These are phyloP conservation scores for Thozetella sp. DNA, from an alignment of 495 filamentous ascomycete genomes.

Conservation along the genomic window DNA sequence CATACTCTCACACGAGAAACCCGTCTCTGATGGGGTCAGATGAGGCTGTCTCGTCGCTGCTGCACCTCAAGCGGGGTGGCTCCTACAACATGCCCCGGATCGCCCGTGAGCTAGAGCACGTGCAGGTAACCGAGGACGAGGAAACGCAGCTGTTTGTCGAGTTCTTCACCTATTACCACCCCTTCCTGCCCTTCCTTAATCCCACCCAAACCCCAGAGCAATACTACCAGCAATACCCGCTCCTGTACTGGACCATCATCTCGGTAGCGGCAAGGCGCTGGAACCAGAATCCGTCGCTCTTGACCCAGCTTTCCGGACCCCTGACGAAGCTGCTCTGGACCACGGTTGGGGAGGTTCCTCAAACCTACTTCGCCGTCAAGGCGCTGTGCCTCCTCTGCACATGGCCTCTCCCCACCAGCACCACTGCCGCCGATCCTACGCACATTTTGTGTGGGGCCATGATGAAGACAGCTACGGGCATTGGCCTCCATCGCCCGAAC, in stretches of 20 bases:
- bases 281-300: conserved; percentile 60
- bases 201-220: conserved; percentile 69
- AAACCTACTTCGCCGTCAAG: conserved; percentile 89
- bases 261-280: conserved; percentile 80
- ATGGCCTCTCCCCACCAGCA: conserved; percentile 88
- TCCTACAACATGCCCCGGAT: conserved; percentile 53
- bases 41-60: conserved; percentile 79
- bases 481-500: conserved; percentile 86
- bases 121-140: conserved; percentile 71
- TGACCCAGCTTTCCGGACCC: conserved; percentile 71
- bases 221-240: conserved; percentile 70
- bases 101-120: conserved; percentile 67
- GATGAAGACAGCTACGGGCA: conserved; percentile 91
- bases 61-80: conserved; percentile 68
- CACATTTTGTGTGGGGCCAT: conserved; percentile 89
- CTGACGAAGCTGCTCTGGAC: conserved; percentile 79
- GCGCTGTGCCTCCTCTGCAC: conserved; percentile 86
- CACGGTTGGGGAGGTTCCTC: conserved; percentile 79
- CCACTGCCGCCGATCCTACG: conserved; percentile 83
- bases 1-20: conserved; percentile 55
- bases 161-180: conserved; percentile 83
- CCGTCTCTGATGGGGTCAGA: conserved; percentile 76
- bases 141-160: conserved; percentile 76
- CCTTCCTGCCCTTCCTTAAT: conserved; percentile 82
- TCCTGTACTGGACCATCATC: conserved; percentile 89